Evolutionary conservation across 169 alveolate species (phyloP).

Genomic region (Blepharisma undulans): DNA sequence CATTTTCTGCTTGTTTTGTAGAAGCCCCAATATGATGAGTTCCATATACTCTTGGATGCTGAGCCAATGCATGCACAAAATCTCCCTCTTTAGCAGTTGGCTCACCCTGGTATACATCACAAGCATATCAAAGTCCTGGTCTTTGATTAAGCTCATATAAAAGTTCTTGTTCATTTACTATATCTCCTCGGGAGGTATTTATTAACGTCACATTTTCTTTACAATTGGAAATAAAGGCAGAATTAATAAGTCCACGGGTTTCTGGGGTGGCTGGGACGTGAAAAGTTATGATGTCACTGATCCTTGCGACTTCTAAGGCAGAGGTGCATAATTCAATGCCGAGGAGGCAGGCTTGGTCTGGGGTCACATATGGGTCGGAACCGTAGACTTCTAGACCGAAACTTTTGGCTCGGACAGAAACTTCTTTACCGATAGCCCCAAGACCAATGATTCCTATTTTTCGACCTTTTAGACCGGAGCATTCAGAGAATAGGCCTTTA

Average conservation of each 20-base stretch:
- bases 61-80: conserved; percentile 49
- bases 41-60: conserved; percentile 54
- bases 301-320: conserved; percentile 42
- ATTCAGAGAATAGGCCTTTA: conserved; percentile 52
- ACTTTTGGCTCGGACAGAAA: conserved; percentile 36
- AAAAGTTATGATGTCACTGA: conserved; percentile 64
- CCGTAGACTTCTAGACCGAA: conserved; percentile 66
- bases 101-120: conserved; percentile 67
- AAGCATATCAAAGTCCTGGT: conserved; percentile 58
- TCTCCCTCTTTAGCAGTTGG: conserved; percentile 62
- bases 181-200: conserved; percentile 70
- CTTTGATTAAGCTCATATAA: conserved; percentile 56
- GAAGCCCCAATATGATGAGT: conserved; percentile 67
- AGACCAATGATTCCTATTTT: conserved; percentile 70
- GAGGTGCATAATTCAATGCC: conserved; percentile 48
- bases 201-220: conserved; percentile 61
- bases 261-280: conserved; percentile 65
- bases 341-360: conserved; percentile 23
- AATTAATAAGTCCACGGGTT: conserved; percentile 61
- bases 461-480: conserved; percentile 68
- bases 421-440: conserved; percentile 61
- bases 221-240: conserved; percentile 54
- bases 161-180: conserved; percentile 63
- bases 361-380: conserved; percentile 48
- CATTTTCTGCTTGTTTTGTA: conserved; percentile 65